These are phyloP conservation scores for Arabidopsis thaliana DNA, from an alignment of 345 rosid species.

Conservation along the genomic window TAIR10.1 NC_003076.8:14570001-14570500, in stretches of 20 bases:
- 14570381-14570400: constrained; percentile 15
- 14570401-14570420: constrained; percentile 20
- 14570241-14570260: constrained; percentile 32
- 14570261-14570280: constrained; percentile 39
- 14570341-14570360: constrained; percentile 32
- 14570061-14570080: neutral
- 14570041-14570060: constrained; percentile 18
- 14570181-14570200: too few relatives aligned
- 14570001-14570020: constrained; percentile 2
- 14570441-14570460: constrained; percentile 32
- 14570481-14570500: constrained; percentile 28
- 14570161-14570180: too few relatives aligned
- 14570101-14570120: constrained; percentile 17
- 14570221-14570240: constrained; percentile 15
- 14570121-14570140: neutral
- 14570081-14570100: neutral
- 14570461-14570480: constrained; percentile 39
- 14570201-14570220: too few relatives aligned
- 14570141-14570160: neutral
- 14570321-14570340: constrained; percentile 42
- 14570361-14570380: constrained; percentile 16
- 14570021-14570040: constrained; percentile 11
- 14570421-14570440: constrained; percentile 27
- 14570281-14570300: constrained; percentile 16
- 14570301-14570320: constrained; percentile 40